Evolutionary conservation across 306 rosid genomes (phyloP).

Genomic region (Quercus aquifolioides): DNA sequence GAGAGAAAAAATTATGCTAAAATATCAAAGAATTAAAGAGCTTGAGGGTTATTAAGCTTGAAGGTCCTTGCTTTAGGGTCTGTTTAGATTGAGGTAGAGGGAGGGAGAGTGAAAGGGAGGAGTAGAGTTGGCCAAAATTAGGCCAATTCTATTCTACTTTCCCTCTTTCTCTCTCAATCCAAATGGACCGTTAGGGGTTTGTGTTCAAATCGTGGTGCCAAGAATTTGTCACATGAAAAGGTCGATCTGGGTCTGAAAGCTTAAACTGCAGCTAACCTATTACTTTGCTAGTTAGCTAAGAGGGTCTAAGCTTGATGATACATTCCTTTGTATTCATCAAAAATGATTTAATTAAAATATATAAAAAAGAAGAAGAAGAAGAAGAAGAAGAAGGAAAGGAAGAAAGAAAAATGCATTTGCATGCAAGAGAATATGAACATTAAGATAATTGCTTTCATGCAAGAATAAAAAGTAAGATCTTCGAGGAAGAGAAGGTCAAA

Average conservation of each 20-base stretch:
- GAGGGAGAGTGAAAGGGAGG: too few species aligned
- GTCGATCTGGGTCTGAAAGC: background rate
- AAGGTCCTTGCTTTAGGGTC: too few species aligned
- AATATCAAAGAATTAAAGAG: background rate
- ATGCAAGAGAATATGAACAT: conserved; percentile 2
- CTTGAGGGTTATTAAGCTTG: too few species aligned
- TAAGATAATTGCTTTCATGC: background rate
- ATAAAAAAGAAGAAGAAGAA: background rate
- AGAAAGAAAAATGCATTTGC: background rate
- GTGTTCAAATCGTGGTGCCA: background rate
- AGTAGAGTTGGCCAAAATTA: too few species aligned
- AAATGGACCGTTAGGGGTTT: background rate
- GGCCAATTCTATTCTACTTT: too few species aligned
- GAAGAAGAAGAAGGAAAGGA: background rate
- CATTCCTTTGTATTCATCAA: background rate
- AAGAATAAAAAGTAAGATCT: background rate
- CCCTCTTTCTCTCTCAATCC: accelerated
- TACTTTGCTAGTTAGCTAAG: background rate
- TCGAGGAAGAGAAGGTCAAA: background rate
- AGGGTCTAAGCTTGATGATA: background rate
- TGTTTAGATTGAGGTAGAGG: too few species aligned
- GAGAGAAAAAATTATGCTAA: background rate
- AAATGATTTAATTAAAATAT: background rate
- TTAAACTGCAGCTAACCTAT: background rate
- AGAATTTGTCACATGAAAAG: background rate